A percentile compares a stretch with the other conserved stretches of the same genome.
Evolutionary conservation across 805 yeast species (phyloP).

Genomic region (Teunomyces cretensis): DNA sequence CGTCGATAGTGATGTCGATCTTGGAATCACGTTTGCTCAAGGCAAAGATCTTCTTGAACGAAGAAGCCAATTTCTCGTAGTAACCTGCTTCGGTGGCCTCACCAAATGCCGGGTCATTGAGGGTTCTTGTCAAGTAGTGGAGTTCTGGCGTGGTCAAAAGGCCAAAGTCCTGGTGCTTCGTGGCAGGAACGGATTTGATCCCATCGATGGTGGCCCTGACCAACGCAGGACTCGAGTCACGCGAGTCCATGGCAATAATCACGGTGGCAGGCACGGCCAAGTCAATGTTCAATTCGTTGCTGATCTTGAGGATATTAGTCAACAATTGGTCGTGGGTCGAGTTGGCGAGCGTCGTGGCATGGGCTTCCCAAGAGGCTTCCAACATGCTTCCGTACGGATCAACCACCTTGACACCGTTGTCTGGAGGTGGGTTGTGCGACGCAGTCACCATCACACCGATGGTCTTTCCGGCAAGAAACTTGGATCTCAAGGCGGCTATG

Average conservation of each 20-base stretch:
- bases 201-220: constrained; percentile 62
- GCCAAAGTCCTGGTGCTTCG: constrained; percentile 55
- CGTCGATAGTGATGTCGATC: constrained; percentile 67
- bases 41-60: constrained; percentile 48
- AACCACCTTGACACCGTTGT: constrained; percentile 60
- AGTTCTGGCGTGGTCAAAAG: constrained; percentile 90
- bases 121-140: constrained; percentile 77
- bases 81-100: constrained; percentile 66
- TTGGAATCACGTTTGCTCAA: constrained; percentile 19
- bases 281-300: constrained; percentile 46
- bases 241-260: constrained; percentile 81
- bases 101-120: constrained; percentile 68
- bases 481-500: constrained; percentile 81
- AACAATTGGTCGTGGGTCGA: constrained; percentile 48
- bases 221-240: constrained; percentile 77
- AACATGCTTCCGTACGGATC: constrained; percentile 94
- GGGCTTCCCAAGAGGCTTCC: constrained; percentile 75
- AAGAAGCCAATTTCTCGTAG: constrained; percentile 55
- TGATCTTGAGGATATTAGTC: constrained; percentile 36
- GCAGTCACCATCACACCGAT: constrained; percentile 98
- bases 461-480: constrained; percentile 60
- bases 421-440: constrained; percentile 84
- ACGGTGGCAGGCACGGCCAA: constrained; percentile 44
- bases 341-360: constrained; percentile 82
- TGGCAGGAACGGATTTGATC: constrained; percentile 44